These are phyloP conservation scores for Picochlorum sp. DNA, from an alignment of 139 green algal species.

Conservation along the genomic window DNA sequence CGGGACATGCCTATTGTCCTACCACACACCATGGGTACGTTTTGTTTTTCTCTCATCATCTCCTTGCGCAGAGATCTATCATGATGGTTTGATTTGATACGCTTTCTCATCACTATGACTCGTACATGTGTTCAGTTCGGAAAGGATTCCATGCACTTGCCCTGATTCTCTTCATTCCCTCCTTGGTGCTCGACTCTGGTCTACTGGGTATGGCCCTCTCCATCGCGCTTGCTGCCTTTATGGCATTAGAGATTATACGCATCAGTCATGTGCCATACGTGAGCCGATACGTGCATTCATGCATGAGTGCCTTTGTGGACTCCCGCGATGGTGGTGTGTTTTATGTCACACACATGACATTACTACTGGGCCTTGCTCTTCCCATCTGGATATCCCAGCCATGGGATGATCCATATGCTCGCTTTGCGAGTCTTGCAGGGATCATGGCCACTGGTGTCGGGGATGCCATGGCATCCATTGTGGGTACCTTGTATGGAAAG, in stretches of 20 bases:
- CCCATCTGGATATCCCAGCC: conserved; percentile 50
- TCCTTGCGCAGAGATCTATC: too few species aligned
- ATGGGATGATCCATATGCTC: conserved; percentile 1
- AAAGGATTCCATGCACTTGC: conserved; percentile 77
- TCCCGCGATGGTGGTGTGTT: conserved; percentile 44
- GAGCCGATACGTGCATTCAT: conserved; percentile 28
- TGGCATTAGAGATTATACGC: conserved; percentile 39
- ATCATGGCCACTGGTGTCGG: conserved; percentile 35
- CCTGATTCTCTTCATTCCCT: conserved; percentile 59
- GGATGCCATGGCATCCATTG: conserved; percentile 39
- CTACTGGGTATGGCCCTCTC: conserved; percentile 52
- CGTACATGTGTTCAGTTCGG: conserved; percentile 19
- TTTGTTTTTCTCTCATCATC: too few species aligned
- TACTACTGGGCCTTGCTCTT: conserved; percentile 64
- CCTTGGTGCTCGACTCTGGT: conserved; percentile 45
- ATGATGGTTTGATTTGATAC: too few species aligned
- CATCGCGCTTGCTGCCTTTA: conserved; percentile 39
- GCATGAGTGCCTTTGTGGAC: conserved; percentile 67
- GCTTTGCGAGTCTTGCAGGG: conserved; percentile 26
- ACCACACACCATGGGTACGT: too few species aligned
- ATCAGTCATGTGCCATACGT: conserved; percentile 22
- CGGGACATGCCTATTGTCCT: background rate
- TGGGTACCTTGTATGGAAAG: conserved; percentile 37
- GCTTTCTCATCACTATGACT: too few species aligned
- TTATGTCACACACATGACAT: conserved; percentile 68